Percentiles rank a stretch among this genome's conserved stretches.
phyloP scores from a whole-genome alignment of 2,329 filamentous ascomycete genomes.

The Plectosphaerella cucumerina region DNA sequence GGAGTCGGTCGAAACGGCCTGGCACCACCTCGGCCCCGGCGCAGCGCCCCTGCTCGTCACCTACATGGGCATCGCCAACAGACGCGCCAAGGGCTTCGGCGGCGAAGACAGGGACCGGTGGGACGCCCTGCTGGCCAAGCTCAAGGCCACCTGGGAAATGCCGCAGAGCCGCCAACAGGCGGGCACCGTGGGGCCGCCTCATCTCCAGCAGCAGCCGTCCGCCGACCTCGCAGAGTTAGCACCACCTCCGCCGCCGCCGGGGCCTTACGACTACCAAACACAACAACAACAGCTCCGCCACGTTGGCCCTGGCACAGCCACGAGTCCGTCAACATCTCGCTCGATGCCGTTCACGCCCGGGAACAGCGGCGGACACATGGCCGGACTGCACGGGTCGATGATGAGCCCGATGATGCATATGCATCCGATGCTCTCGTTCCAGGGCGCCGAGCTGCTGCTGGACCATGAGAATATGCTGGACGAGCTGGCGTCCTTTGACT shows the following conservation, averaged over 20 bases:
- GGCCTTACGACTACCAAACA: not conserved
- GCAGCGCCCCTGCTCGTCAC: slow-evolving; percentile 28
- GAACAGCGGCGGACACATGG: not conserved
- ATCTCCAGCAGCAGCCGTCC: no score
- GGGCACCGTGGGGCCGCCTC: no score
- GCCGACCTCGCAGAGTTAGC: not conserved
- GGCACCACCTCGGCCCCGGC: slow-evolving; percentile 25
- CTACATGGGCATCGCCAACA: slow-evolving; percentile 30
- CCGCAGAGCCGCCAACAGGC: no score
- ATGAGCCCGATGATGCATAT: slow-evolving; percentile 3
- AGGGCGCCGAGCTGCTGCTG: slow-evolving; percentile 14
- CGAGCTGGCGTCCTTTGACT: slow-evolving; percentile 47
- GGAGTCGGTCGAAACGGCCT: slow-evolving; percentile 25
- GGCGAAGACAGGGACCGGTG: slow-evolving; percentile 28
- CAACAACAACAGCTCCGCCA: not conserved
- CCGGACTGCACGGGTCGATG: not conserved
- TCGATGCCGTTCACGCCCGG: slow-evolving; percentile 11
- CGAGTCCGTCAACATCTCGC: slow-evolving; percentile 12
- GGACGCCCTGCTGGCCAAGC: slow-evolving; percentile 19
- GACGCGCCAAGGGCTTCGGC: slow-evolving; percentile 23
- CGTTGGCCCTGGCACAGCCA: slow-evolving; percentile 1
- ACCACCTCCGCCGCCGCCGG: not conserved
- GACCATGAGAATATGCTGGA: slow-evolving; percentile 51
- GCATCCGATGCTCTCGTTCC: not conserved
- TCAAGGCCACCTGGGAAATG: slow-evolving; percentile 21